phyloP scores from a whole-genome alignment of 352 stramenopile genomes.

The Thalassiosira mediterranea region DNA sequence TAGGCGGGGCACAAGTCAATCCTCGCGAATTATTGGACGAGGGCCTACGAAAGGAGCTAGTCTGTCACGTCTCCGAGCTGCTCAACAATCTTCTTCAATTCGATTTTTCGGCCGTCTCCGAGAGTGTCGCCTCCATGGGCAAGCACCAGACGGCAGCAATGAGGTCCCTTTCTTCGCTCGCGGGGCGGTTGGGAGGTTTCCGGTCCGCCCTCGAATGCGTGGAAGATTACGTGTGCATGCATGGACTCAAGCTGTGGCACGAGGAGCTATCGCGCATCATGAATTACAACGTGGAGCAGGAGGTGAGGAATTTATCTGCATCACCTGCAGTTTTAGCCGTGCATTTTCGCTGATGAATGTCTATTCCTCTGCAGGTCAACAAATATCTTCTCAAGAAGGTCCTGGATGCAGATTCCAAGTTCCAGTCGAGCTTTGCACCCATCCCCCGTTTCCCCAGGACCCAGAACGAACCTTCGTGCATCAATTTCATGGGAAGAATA shows the following conservation, averaged over 20 bases:
- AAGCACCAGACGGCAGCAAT: conserved; percentile 42
- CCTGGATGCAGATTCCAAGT: conserved; percentile 89
- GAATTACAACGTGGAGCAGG: conserved; percentile 95
- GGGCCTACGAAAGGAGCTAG: conserved; percentile 92
- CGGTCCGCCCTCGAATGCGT: conserved; percentile 93
- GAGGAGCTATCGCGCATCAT: conserved; percentile 93
- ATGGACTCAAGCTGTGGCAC: conserved; percentile 94
- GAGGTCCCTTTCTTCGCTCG: conserved; percentile 87
- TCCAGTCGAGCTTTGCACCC: conserved; percentile 90
- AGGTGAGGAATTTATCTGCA: conserved; percentile 55
- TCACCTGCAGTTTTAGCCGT: conserved; percentile 6
- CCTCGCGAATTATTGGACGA: conserved; percentile 92
- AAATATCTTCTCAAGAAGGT: conserved; percentile 94
- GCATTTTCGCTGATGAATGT: background rate
- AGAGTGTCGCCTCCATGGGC: conserved; percentile 40
- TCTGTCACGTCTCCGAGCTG: conserved; percentile 83
- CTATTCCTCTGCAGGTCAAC: conserved; percentile 72
- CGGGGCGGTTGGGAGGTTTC: conserved; percentile 89
- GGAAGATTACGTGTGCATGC: conserved; percentile 94
- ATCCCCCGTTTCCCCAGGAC: conserved; percentile 91
- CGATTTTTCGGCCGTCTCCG: conserved; percentile 45
- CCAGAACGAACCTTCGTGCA: conserved; percentile 57
- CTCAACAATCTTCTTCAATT: conserved; percentile 70
- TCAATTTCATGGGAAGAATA: conserved; percentile 91
- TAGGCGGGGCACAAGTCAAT: conserved; percentile 94